Base-by-base conservation (phyloP, 2,329 filamentous ascomycete genomes). In the Apiospora koreana region DNA sequence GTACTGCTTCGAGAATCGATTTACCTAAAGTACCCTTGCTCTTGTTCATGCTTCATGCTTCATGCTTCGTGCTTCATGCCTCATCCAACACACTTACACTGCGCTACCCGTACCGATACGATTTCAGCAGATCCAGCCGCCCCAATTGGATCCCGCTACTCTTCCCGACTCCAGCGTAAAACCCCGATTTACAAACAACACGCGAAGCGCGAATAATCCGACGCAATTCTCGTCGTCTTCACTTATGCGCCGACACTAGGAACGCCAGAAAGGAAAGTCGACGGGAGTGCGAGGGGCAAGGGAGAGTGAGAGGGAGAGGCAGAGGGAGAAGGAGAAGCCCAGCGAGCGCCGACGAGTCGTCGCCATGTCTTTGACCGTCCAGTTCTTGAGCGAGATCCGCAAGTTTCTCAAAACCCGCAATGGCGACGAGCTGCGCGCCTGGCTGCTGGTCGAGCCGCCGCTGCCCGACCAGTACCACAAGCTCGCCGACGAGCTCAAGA, bases 361-460 rank as follows among this genome's bases (percentile, higher is more conserved):
- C 68, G 76, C 74, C 67, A 93, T 93, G 81, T 85, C 90, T 46
- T 86, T 92, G 58, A 82, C 93, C 28, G 85, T 89, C 74, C 85
- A 92, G 74, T 96, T 95, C 78, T 87, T 95, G 68, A 81, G 82
- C 14, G 88, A 88, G 69, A 87, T 95, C 69, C 87, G 88, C 68
- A 82, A 83, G 25, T 86, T 92, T 70, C 85, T 95, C 66, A 86
- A 86, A 69, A 81, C 82, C 25, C 89, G 90, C 71, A 87, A 95
- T 80, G 92, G 91, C 71, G 82, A 84, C 42, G 84, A 87, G 72
- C 86, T 97, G 18, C 87, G 91, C 72, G 85, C 89, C 70, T 95
- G 89, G 85, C 86, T 97, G 18, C 87, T 90, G 72, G 91, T 96
- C 73, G 93, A 95, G 77, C 92, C 93, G 6, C 89, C 89, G 41